Evolutionary conservation across 1,139 yeast genomes (phyloP).

Genomic region (Zygosaccharomyces sapae): DNA sequence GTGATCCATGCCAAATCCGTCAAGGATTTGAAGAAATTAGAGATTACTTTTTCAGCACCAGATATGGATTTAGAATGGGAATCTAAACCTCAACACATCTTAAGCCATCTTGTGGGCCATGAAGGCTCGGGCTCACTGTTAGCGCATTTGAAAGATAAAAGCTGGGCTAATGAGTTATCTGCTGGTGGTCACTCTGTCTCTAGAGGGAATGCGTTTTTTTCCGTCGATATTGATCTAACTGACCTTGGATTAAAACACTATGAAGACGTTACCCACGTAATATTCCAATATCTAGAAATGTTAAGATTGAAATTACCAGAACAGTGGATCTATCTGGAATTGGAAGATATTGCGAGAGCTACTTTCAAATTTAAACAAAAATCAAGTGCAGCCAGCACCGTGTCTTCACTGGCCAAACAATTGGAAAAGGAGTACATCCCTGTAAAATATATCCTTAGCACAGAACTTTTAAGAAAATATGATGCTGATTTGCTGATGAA

Average conservation of each 20-base stretch:
- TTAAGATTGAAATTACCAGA: constrained; percentile 55
- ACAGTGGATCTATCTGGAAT: constrained; percentile 49
- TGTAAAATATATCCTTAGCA: constrained; percentile 54
- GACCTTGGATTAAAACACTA: constrained; percentile 64
- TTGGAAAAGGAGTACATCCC: constrained; percentile 58
- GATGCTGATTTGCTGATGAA: constrained; percentile 51
- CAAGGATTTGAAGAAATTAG: constrained; percentile 67
- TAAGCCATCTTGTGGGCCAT: constrained; percentile 83
- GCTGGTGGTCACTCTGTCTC: constrained; percentile 72
- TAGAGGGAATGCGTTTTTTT: constrained; percentile 62
- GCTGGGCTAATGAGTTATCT: constrained; percentile 77
- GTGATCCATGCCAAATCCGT: constrained; percentile 73
- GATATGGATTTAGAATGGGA: constrained; percentile 65
- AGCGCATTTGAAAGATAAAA: constrained; percentile 59
- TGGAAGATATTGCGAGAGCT: constrained; percentile 45
- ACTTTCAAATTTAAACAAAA: constrained; percentile 67
- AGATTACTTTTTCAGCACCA: constrained; percentile 68
- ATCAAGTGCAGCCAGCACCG: constrained; percentile 56
- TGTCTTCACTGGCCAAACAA: constrained; percentile 46
- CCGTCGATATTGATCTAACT: constrained; percentile 70
- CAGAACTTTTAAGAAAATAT: constrained; percentile 55
- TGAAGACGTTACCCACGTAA: constrained; percentile 51
- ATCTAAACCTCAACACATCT: constrained; percentile 64
- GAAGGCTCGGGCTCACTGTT: constrained; percentile 84
- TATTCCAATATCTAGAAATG: constrained; percentile 71